Percentiles rank a stretch among this genome's conserved stretches.
These are phyloP conservation scores for Aegle marmelos DNA, from an alignment of 345 rosid genomes.

Conservation along the genomic window DNA sequence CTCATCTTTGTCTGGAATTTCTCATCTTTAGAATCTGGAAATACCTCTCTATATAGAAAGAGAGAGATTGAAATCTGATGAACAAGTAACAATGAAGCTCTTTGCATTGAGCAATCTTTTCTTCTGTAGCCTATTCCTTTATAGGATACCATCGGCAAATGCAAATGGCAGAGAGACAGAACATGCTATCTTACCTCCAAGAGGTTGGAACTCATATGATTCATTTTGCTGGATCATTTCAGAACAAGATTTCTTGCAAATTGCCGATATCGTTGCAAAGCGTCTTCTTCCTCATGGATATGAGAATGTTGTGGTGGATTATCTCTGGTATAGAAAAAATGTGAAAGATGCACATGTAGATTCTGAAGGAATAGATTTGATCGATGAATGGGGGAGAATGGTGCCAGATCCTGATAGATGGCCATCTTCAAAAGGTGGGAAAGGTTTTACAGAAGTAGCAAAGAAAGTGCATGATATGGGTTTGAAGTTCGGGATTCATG, in stretches of 20 bases:
- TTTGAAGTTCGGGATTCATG: slow-evolving; percentile 67
- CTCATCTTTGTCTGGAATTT: neutral
- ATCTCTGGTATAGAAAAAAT: slow-evolving; percentile 79
- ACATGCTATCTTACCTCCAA: slow-evolving; percentile 65
- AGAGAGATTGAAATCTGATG: neutral
- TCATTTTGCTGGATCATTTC: slow-evolving; percentile 82
- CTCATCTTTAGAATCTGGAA: neutral
- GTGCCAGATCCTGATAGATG: slow-evolving; percentile 61
- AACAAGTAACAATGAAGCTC: neutral
- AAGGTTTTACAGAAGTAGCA: slow-evolving; percentile 71
- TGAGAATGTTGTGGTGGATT: slow-evolving; percentile 90
- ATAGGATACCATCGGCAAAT: slow-evolving; percentile 25
- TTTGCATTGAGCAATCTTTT: no score
- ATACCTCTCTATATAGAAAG: neutral
- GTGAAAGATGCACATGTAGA: slow-evolving; percentile 65
- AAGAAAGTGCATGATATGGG: slow-evolving; percentile 72
- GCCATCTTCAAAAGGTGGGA: slow-evolving; percentile 46
- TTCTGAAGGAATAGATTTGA: slow-evolving; percentile 77
- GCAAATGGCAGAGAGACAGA: slow-evolving; percentile 5
- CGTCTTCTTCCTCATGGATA: slow-evolving; percentile 66
- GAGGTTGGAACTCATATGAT: slow-evolving; percentile 96
- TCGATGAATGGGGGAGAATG: slow-evolving; percentile 88
- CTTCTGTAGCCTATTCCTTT: neutral
- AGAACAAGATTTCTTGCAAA: slow-evolving; percentile 73
- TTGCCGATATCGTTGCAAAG: slow-evolving; percentile 51